Evolutionary conservation across 441 rosid species (phyloP).

Genomic region (Arabidopsis hybrid): DNA sequence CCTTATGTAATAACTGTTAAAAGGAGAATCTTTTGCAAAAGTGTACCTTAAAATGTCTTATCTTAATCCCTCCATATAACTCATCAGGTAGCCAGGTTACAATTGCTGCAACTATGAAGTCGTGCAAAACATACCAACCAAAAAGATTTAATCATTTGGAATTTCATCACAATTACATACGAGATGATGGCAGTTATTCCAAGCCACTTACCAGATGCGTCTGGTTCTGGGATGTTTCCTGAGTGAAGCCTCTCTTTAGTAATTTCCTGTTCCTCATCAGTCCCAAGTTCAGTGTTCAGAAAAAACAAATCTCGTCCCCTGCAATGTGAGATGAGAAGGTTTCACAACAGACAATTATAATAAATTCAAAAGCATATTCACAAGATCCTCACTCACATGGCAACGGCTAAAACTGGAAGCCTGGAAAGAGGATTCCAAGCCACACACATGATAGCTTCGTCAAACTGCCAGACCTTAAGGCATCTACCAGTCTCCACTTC

Average conservation of each 20-base stretch:
- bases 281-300: constrained; percentile 82
- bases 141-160: neutral
- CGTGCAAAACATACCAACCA: constrained; percentile 18
- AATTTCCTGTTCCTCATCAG: constrained; percentile 65
- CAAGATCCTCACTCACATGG: constrained; percentile 58
- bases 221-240: constrained; percentile 50
- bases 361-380: neutral
- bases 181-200: constrained; percentile 12
- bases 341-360: neutral
- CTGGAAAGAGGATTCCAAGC: constrained; percentile 91
- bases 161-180: neutral
- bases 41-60: constrained; percentile 83
- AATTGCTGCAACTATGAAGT: constrained; percentile 46
- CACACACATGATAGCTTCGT: constrained; percentile 69
- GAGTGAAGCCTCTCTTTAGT: constrained; percentile 70
- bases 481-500: constrained; percentile 93
- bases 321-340: constrained; percentile 28
- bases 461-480: constrained; percentile 75
- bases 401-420: constrained; percentile 72
- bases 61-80: constrained; percentile 64
- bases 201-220: constrained; percentile 55
- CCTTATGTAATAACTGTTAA: neutral
- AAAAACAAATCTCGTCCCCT: constrained; percentile 84
- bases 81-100: constrained; percentile 84
- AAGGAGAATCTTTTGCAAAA: neutral